Percentiles rank a stretch among this genome's conserved stretches.
Evolutionary conservation across 164 flowering plant species (phyloP).

Genomic region (Santalum album): DNA sequence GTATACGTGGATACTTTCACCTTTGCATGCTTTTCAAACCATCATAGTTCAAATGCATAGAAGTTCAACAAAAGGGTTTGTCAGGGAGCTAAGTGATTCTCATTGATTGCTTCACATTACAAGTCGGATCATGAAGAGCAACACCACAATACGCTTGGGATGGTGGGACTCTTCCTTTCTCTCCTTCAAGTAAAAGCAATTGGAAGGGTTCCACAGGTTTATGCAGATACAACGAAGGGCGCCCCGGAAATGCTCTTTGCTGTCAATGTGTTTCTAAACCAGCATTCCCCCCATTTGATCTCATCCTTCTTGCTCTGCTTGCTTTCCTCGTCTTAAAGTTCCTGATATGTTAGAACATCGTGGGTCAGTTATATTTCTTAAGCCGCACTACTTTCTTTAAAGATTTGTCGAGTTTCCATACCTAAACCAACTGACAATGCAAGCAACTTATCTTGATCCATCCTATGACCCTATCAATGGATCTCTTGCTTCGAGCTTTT

Average conservation of each 20-base stretch:
- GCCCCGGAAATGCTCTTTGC: slow-evolving; percentile 38
- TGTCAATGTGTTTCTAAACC: slow-evolving; percentile 48
- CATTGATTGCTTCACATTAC: background rate
- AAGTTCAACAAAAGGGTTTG: too few relatives aligned
- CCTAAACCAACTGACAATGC: too few relatives aligned
- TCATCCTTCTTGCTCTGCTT: slow-evolving; percentile 73
- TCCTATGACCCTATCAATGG: too few relatives aligned
- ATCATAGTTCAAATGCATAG: too few relatives aligned
- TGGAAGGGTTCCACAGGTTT: too few relatives aligned
- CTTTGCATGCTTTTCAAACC: too few relatives aligned
- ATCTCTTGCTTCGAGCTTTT: too few relatives aligned
- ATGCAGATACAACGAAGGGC: slow-evolving; percentile 25
- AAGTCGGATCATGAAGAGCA: background rate
- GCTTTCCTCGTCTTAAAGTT: slow-evolving; percentile 48
- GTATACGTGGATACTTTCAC: too few relatives aligned
- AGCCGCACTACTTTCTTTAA: background rate
- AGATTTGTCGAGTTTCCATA: background rate
- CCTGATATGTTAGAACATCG: slow-evolving; percentile 22
- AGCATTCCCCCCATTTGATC: slow-evolving; percentile 59
- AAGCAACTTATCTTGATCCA: too few relatives aligned
- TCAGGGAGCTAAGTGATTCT: background rate
- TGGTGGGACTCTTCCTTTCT: too few relatives aligned
- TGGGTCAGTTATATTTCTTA: background rate
- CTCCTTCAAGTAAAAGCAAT: too few relatives aligned
- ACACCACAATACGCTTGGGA: background rate